These are phyloP conservation scores for Naematelia aurantialba DNA, from an alignment of 768 basidiomycete genomes.

Conservation along the genomic window DNA sequence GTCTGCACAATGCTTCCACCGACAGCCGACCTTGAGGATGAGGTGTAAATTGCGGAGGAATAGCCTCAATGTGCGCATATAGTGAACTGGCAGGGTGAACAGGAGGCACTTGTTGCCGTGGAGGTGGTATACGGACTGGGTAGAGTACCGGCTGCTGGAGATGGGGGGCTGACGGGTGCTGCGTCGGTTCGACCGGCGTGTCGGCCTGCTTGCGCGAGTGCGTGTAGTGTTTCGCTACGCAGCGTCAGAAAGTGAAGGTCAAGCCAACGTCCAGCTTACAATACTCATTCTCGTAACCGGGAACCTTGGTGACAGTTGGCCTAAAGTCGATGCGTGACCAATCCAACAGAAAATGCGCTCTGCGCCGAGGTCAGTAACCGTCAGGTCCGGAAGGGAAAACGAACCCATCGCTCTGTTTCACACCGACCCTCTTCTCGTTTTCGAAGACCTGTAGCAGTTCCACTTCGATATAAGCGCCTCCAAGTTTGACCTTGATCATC, in stretches of 20 bases:
- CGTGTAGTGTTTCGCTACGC: not conserved
- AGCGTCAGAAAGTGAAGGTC: not conserved
- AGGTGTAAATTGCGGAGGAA: not conserved
- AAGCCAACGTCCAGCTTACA: conserved; percentile 20
- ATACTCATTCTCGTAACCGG: conserved; percentile 38
- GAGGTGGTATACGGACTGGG: not conserved
- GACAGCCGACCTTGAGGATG: not conserved
- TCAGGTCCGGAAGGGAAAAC: conserved; percentile 1
- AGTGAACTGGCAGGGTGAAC: not conserved
- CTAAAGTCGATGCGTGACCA: conserved; percentile 28
- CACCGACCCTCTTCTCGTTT: conserved; percentile 13
- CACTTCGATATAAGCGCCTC: conserved; percentile 81
- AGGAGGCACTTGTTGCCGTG: not conserved
- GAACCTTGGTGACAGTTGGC: conserved; percentile 6
- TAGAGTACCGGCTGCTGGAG: not conserved
- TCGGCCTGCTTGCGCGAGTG: conserved; percentile 1
- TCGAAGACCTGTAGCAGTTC: conserved; percentile 55
- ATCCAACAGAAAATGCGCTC: conserved; percentile 12
- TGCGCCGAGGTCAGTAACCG: not conserved
- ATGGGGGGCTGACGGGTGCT: not conserved
- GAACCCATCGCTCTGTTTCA: conserved; percentile 18
- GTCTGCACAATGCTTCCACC: not conserved
- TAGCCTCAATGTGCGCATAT: not conserved
- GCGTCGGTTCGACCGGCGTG: not conserved
- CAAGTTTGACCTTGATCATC: conserved; percentile 78